Conservation (phyloP, 2,329 filamentous ascomycete species). For the Penicillium decumbens region DNA sequence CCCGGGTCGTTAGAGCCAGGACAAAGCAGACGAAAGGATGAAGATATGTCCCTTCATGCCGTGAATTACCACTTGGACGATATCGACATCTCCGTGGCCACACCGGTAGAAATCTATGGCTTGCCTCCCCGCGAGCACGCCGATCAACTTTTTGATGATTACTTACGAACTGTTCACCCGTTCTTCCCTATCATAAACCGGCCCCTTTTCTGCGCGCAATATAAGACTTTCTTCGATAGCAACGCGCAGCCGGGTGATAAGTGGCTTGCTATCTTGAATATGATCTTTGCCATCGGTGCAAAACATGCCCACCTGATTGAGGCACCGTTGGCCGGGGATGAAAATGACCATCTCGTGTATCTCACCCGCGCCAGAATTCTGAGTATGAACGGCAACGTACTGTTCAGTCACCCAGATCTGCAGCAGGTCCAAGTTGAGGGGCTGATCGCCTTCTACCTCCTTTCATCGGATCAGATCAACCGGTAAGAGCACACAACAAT, state of each 20-base stretch:
- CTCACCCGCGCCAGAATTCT: slow-evolving; percentile 43
- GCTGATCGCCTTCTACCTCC: slow-evolving; percentile 43
- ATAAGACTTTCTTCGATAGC: slow-evolving; percentile 37
- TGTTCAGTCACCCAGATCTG: slow-evolving; percentile 44
- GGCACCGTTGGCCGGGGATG: slow-evolving; percentile 41
- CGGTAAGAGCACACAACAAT: slow-evolving; percentile 27
- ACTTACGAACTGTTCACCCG: slow-evolving; percentile 41
- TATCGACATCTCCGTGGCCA: slow-evolving; percentile 38
- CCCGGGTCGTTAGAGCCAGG: slow-evolving; percentile 27
- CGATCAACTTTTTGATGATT: slow-evolving; percentile 41
- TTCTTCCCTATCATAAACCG: slow-evolving; percentile 45
- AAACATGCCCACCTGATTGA: slow-evolving; percentile 43
- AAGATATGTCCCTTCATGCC: slow-evolving; percentile 32
- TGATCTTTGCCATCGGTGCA: slow-evolving; percentile 45
- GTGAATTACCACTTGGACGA: slow-evolving; percentile 45
- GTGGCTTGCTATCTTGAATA: slow-evolving; percentile 45
- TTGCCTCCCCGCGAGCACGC: slow-evolving; percentile 41
- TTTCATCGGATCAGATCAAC: slow-evolving; percentile 43
- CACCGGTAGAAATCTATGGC: slow-evolving; percentile 40
- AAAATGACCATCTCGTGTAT: slow-evolving; percentile 43
- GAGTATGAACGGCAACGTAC: slow-evolving; percentile 40
- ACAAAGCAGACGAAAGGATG: slow-evolving; percentile 22
- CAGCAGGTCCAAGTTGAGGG: slow-evolving; percentile 45
- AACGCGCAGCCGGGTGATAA: slow-evolving; percentile 35
- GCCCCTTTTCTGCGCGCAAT: slow-evolving; percentile 40